Conservation (phyloP, 2,329 filamentous ascomycete genomes). For the Tricladium varicosporioides region DNA sequence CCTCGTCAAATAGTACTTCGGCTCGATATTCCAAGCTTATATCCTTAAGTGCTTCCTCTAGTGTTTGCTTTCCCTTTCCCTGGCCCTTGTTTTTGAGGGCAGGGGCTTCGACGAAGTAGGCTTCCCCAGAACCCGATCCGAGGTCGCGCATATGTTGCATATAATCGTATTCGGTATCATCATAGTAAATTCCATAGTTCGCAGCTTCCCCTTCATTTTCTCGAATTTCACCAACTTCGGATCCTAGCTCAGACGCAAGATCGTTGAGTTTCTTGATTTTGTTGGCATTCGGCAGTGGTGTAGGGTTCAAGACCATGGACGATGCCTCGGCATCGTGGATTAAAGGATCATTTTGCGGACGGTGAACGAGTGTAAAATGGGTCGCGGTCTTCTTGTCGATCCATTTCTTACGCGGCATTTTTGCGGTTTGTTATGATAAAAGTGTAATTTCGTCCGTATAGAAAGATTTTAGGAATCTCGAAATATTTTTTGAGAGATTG, state of each 20-base stretch:
- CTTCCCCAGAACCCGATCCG: constrained; percentile 65
- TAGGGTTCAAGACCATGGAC: constrained; percentile 84
- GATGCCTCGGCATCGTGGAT: constrained; percentile 90
- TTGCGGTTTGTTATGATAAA: constrained; percentile 18
- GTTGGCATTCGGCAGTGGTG: constrained; percentile 47
- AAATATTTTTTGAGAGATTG: neutral
- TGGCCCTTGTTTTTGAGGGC: constrained; percentile 62
- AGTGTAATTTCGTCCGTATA: too few species aligned
- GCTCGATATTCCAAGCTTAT: constrained; percentile 54
- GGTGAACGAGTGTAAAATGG: constrained; percentile 92
- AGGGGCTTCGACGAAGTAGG: constrained; percentile 79
- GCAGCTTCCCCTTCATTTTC: constrained; percentile 96
- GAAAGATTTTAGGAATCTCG: too few species aligned
- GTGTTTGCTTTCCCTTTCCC: constrained; percentile 73
- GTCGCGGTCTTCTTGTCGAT: constrained; percentile 88
- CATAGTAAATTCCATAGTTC: constrained; percentile 88
- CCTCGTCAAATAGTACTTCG: constrained; percentile 64
- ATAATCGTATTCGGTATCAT: constrained; percentile 96
- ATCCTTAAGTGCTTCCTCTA: constrained; percentile 79
- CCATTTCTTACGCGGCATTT: constrained; percentile 35
- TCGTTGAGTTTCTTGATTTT: constrained; percentile 70
- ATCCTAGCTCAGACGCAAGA: constrained; percentile 71
- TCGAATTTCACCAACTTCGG: constrained; percentile 63
- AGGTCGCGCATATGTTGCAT: constrained; percentile 98
- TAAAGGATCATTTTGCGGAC: constrained; percentile 93